These are phyloP conservation scores for Pleurotus cornucopiae DNA, from an alignment of 768 basidiomycete species.

Conservation along the genomic window DNA sequence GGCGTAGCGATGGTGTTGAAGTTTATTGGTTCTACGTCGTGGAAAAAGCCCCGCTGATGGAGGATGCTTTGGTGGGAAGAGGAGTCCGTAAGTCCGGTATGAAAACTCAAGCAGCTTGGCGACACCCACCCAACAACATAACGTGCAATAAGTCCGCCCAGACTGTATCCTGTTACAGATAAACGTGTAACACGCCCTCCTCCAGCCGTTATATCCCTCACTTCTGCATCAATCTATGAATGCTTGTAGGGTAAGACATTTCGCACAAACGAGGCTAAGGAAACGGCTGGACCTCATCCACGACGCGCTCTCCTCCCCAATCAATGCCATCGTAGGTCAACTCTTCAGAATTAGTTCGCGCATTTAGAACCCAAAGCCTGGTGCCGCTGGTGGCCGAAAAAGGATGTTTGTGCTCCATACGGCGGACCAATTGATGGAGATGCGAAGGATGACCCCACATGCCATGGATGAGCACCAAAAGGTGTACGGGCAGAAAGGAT, in stretches of 20 bases:
- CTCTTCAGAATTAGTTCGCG: neutral
- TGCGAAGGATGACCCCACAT: slow-evolving; percentile 83
- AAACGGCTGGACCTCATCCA: slow-evolving; percentile 11
- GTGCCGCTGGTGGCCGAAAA: slow-evolving; percentile 15
- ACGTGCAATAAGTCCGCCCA: slow-evolving; percentile 2
- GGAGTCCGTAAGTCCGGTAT: neutral
- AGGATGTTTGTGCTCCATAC: slow-evolving; percentile 34
- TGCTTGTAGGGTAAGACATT: no score
- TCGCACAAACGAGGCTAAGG: neutral
- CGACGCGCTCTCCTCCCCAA: slow-evolving; percentile 6
- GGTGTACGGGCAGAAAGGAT: slow-evolving; percentile 26
- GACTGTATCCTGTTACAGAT: slow-evolving; percentile 3
- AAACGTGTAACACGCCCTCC: neutral
- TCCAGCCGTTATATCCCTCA: neutral
- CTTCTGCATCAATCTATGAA: slow-evolving; percentile 1
- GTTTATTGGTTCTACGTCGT: slow-evolving; percentile 49
- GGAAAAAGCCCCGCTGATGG: slow-evolving; percentile 38
- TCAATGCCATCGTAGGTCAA: slow-evolving; percentile 5
- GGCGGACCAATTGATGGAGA: slow-evolving; percentile 24
- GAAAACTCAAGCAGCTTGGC: neutral
- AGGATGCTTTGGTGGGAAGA: neutral
- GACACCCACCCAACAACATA: slow-evolving; percentile 3
- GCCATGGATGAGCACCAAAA: slow-evolving; percentile 54
- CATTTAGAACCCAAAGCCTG: neutral
- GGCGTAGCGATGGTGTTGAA: slow-evolving; percentile 67